Conservation (phyloP, 2,329 filamentous ascomycete species). For the Furcasterigmium furcatum region DNA sequence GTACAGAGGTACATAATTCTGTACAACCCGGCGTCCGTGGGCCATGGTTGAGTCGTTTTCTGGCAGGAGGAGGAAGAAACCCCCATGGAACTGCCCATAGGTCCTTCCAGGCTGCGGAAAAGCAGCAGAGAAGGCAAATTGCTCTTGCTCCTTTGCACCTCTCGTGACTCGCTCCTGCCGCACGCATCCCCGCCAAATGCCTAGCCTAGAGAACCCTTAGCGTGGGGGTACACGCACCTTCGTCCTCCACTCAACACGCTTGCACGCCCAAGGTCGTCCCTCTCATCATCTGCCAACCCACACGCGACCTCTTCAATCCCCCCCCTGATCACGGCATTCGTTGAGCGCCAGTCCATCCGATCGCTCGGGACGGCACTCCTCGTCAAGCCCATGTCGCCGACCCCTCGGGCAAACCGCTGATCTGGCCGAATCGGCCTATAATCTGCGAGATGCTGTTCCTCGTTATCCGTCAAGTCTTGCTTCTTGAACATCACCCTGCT, state of each 20-base stretch:
- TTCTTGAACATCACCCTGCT: no score
- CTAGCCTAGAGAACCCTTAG: neutral
- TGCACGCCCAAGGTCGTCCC: neutral
- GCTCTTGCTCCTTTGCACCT: neutral
- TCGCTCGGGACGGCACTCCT: neutral
- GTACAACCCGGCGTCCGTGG: no score
- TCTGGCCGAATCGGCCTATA: no score
- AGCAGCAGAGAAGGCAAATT: neutral
- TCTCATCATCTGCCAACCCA: neutral
- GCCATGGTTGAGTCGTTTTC: no score
- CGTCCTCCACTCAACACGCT: neutral
- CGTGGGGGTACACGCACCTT: neutral
- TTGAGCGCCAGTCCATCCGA: neutral
- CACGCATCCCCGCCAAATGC: neutral
- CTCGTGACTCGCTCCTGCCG: conserved; percentile 1
- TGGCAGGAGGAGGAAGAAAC: neutral
- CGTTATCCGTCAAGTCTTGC: no score
- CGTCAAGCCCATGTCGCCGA: no score
- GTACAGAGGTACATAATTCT: no score
- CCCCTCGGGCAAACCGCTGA: no score
- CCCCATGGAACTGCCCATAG: neutral
- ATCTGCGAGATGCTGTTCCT: neutral
- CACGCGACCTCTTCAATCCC: neutral
- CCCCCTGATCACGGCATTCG: neutral
- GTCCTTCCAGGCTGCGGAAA: neutral